Evolutionary conservation across 176 grass and related monocot genomes (phyloP), one percentile per base, ranked within the genome.

Genomic region (Ensete glaucum): DNA sequence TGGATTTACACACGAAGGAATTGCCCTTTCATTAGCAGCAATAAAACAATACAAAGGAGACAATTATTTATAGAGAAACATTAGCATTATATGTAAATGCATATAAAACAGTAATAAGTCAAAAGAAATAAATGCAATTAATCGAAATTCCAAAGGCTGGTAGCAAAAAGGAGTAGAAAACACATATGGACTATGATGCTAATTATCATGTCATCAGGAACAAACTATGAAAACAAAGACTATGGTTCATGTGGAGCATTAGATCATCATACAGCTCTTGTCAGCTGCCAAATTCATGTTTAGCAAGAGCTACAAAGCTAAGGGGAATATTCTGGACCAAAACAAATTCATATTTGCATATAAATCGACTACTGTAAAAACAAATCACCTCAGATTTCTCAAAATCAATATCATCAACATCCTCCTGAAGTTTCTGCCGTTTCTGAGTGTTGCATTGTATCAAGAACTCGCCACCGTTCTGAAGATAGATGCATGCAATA

Each of bases 381-480:
- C 2, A 17, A 70, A 70, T 70, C 22, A 93, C 94, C 88, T 98
- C 85, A 76, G 87, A 87, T 65, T 91, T 83, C 77, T 72, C 82
- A 75, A 85, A 67, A 85, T 49, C 66, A 78, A 65, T 62, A 16
- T 26, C 67, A 9, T 77, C 59, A 25, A 79, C 88, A 81, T 75
- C 80, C 53, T 99, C 86, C 75, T 89, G 80, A 11, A 86, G 79
- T 86, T 86, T 91, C 2, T 81, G 84, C 13, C 90, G 84, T 80
- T 93, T 93, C 73, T 85, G 53, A 76, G 69, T 94, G 78, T 99
- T 99, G 81, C 87, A 87, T 82, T 89, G 91, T 85, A 99, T 99
- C 86, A 99, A 81, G 80, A 82, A 99, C 58, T 94, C 86, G 14
- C 78, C 85, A 14, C 91, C 86, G 12, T 82, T 95, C 96, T 99